Percentiles rank a stretch among this genome's conserved stretches.
Conservation (phyloP, 2,329 filamentous ascomycete genomes). For the Dactylellina sp. region DNA sequence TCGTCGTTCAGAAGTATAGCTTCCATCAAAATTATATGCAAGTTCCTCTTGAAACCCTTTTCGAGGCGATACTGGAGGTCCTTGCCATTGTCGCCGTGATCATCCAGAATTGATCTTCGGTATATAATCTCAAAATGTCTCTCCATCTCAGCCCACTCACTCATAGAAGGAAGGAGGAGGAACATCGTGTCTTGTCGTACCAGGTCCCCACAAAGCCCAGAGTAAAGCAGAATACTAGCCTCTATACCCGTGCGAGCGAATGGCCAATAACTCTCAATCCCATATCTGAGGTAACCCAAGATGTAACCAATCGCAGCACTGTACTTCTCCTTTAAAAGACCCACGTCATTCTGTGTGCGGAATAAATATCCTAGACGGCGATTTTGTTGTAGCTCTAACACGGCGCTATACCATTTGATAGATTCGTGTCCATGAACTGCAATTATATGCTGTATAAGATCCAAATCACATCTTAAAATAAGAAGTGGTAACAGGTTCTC, state of each 20-base stretch:
- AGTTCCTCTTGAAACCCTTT: constrained; percentile 18
- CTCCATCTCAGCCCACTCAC: not conserved
- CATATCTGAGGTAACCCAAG: not conserved
- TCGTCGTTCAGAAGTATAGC: constrained; percentile 15
- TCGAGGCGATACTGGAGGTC: constrained; percentile 9
- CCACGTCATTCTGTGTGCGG: not conserved
- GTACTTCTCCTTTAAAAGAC: constrained; percentile 3
- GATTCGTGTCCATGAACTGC: not conserved
- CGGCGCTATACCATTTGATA: constrained; percentile 20
- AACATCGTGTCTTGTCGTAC: constrained; percentile 3
- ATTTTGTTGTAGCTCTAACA: constrained; percentile 5
- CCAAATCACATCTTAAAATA: constrained; percentile 13
- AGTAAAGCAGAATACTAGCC: constrained; percentile 3
- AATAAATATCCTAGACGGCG: constrained; percentile 20
- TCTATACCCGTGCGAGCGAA: not conserved
- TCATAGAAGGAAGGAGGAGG: not conserved
- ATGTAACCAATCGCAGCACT: not conserved
- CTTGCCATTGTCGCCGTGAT: not conserved
- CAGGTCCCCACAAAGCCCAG: not conserved
- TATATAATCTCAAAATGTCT: constrained; percentile 3
- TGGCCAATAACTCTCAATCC: constrained; percentile 2
- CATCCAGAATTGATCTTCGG: not conserved
- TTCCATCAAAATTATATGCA: constrained; percentile 9
- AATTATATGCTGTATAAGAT: constrained; percentile 27
- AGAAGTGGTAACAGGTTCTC: constrained; percentile 29